These are phyloP conservation scores for Chytriomyces hyalinus DNA, from an alignment of 192 early-diverging fungal genomes.

Conservation along the genomic window DNA sequence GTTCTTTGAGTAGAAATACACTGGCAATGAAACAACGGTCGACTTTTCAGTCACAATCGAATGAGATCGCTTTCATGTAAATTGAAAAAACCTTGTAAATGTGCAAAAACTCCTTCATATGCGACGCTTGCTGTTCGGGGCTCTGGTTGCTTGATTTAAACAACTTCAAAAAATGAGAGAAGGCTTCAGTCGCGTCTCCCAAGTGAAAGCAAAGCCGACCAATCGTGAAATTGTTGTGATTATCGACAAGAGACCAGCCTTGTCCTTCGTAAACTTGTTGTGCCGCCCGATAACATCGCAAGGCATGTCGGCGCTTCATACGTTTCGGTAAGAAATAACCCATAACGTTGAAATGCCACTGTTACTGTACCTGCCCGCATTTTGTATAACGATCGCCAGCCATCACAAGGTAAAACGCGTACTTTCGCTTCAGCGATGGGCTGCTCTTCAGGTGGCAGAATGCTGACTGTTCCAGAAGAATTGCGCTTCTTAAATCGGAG, in stretches of 20 bases:
- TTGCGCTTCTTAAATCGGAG: constrained; percentile 74
- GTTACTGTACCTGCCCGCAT: constrained; percentile 67
- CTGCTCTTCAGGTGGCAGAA: constrained; percentile 70
- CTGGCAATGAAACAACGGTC: background rate
- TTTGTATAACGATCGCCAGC: constrained; percentile 83
- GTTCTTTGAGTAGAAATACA: background rate
- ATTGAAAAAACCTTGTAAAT: constrained; percentile 69
- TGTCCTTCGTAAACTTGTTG: constrained; percentile 61
- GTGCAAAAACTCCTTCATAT: constrained; percentile 78
- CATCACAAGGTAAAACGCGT: constrained; percentile 87
- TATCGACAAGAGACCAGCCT: constrained; percentile 80
- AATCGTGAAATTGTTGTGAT: constrained; percentile 87
- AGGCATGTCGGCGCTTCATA: constrained; percentile 72
- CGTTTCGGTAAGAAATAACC: background rate
- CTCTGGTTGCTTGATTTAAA: constrained; percentile 72
- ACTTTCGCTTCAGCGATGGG: constrained; percentile 81
- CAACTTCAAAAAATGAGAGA: constrained; percentile 79
- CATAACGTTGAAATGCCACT: background rate
- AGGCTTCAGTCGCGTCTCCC: constrained; percentile 73
- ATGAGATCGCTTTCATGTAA: background rate
- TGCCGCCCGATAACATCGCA: constrained; percentile 75
- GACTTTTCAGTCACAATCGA: background rate
- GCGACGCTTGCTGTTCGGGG: constrained; percentile 65
- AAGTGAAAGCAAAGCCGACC: constrained; percentile 81
- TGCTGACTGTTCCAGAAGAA: constrained; percentile 91